Percentiles rank a stretch among this genome's conserved stretches.
These are phyloP conservation scores for Pinus tabuliformis DNA, from an alignment of 75 land plant genomes.

Conservation along the genomic window DNA sequence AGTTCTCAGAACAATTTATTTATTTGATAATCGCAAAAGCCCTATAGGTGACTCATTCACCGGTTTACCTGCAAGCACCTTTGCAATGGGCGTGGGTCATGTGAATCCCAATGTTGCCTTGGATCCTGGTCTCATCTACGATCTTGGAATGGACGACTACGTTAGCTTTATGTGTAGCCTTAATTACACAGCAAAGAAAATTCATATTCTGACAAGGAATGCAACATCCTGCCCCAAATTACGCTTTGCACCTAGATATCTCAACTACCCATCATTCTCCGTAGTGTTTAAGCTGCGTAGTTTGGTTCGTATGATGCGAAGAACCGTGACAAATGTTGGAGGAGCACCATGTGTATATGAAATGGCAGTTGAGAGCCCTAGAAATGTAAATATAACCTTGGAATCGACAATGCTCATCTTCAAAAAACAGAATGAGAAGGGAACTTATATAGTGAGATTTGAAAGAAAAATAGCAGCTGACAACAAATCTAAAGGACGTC, in stretches of 20 bases:
- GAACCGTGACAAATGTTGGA: neutral
- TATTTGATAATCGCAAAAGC: too few relatives aligned
- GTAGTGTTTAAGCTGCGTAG: neutral
- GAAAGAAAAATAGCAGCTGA: neutral
- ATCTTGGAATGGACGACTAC: constrained; percentile 12
- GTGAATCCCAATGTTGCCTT: constrained; percentile 6
- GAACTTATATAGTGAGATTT: constrained; percentile 17
- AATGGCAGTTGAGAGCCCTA: constrained; percentile 14
- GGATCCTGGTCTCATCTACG: constrained; percentile 19
- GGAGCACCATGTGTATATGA: constrained; percentile 9
- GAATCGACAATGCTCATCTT: constrained; percentile 23
- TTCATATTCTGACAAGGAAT: constrained; percentile 6
- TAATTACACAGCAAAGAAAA: neutral
- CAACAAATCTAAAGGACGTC: too few relatives aligned
- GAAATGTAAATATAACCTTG: constrained; percentile 21
- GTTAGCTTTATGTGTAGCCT: constrained; percentile 18
- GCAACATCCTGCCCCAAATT: neutral
- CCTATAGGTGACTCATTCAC: too few relatives aligned
- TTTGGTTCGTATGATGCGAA: neutral
- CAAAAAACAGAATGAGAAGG: constrained; percentile 9
- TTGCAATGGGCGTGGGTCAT: neutral
- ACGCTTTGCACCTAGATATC: neutral
- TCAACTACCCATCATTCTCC: constrained; percentile 50
- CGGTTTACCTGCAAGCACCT: too few relatives aligned
- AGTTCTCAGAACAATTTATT: neutral